These are phyloP conservation scores for Apiospora phragmitis DNA, from an alignment of 2,329 filamentous ascomycete genomes.

Conservation along the genomic window DNA sequence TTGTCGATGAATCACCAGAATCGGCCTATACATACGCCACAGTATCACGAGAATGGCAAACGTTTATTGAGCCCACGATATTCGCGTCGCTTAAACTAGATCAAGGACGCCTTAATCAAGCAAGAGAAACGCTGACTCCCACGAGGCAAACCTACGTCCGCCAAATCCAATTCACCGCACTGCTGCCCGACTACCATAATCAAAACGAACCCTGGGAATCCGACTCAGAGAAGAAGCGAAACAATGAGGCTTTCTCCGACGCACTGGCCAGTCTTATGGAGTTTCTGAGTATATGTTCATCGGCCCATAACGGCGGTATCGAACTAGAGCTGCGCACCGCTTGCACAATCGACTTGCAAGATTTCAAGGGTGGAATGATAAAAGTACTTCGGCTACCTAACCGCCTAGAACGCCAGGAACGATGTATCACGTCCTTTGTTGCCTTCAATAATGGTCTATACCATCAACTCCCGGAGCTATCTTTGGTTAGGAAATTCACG, in stretches of 20 bases:
- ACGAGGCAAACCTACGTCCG: not conserved
- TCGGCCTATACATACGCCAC: not conserved
- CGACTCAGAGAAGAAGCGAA: not conserved
- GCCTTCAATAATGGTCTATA: not conserved
- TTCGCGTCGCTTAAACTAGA: not conserved
- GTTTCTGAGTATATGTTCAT: not conserved
- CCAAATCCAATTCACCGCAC: not conserved
- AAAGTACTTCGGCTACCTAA: not conserved
- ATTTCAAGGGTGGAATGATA: not conserved
- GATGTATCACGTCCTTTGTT: not conserved
- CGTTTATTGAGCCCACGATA: not conserved
- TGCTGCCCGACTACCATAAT: not conserved
- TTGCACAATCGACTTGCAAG: not conserved
- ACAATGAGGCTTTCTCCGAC: not conserved
- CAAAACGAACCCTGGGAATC: not conserved
- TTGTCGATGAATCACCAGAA: not conserved
- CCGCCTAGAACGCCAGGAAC: not conserved
- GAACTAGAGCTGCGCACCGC: not conserved
- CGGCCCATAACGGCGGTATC: not conserved
- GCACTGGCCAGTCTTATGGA: not conserved
- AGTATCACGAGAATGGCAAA: constrained; percentile 7
- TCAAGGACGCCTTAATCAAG: not conserved
- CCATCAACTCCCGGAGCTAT: not conserved
- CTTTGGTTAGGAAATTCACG: not conserved
- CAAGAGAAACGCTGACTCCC: not conserved